Evolutionary conservation across 169 alveolate species (phyloP).

Genomic region (Eimeria sp.): DNA sequence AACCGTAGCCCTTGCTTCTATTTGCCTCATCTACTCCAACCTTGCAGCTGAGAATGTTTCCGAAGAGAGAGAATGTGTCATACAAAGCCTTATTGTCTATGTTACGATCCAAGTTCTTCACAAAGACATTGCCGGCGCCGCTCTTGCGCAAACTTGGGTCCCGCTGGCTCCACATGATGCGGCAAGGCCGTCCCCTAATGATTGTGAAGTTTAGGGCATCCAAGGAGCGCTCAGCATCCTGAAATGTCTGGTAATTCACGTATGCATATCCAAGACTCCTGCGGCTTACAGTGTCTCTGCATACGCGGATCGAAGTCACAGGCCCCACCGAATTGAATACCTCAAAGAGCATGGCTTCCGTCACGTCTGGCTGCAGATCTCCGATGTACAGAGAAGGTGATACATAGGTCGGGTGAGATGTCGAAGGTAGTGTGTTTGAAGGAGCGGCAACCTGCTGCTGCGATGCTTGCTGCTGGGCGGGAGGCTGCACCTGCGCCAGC

Average conservation of each 20-base stretch:
- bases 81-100: conserved; percentile 97
- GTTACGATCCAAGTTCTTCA: conserved; percentile 96
- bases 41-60: conserved; percentile 97
- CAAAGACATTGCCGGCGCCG: conserved; percentile 97
- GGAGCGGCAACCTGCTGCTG: not conserved
- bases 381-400: conserved; percentile 97
- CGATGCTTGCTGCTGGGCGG: not conserved
- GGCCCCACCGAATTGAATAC: conserved; percentile 96
- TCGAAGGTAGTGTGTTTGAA: not conserved
- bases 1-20: conserved; percentile 97
- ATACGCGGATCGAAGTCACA: conserved; percentile 96
- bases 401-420: conserved; percentile 69
- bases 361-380: conserved; percentile 95
- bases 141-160: conserved; percentile 96
- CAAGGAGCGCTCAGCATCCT: conserved; percentile 94
- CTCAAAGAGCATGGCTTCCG: conserved; percentile 95
- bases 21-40: conserved; percentile 86
- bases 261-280: conserved; percentile 95
- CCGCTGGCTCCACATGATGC: conserved; percentile 91
- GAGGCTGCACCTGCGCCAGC: not conserved
- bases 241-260: conserved; percentile 93
- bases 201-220: conserved; percentile 96
- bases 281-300: conserved; percentile 96
- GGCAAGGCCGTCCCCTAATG: conserved; percentile 96
- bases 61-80: conserved; percentile 96